Conservation (phyloP, 139 green algal species). For the Prasinococcaceae sp. region DNA sequence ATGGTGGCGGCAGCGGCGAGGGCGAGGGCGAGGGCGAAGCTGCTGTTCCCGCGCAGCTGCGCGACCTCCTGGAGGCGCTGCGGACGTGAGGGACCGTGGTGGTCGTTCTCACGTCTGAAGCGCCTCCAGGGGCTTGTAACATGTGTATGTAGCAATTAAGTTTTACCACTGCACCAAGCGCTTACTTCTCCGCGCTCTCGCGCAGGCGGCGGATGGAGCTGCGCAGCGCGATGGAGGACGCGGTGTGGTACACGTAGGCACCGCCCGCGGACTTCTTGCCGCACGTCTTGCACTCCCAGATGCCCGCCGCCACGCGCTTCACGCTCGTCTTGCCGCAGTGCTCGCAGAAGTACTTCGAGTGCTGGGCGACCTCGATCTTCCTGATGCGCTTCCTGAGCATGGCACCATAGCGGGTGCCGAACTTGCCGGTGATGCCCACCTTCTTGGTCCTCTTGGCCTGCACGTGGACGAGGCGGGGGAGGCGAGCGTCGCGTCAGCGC, state of each 20-base stretch:
- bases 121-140: too few relatives aligned
- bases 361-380: constrained; percentile 98
- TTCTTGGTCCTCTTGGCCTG: constrained; percentile 97
- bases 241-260: constrained; percentile 81
- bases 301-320: constrained; percentile 83
- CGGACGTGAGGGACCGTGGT: too few relatives aligned
- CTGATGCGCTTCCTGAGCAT: constrained; percentile 95
- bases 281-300: constrained; percentile 96
- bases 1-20: too few relatives aligned
- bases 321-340: constrained; percentile 95
- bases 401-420: constrained; percentile 95
- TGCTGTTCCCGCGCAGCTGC: too few relatives aligned
- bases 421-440: constrained; percentile 98
- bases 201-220: constrained; percentile 93
- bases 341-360: constrained; percentile 97
- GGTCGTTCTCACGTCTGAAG: too few relatives aligned
- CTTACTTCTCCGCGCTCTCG: too few relatives aligned
- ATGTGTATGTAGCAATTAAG: too few relatives aligned
- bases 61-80: too few relatives aligned
- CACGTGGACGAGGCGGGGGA: too few relatives aligned
- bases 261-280: constrained; percentile 82
- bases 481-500: too few relatives aligned
- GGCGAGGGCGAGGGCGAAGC: too few relatives aligned
- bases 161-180: too few relatives aligned
- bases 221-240: constrained; percentile 81